Conservation (phyloP, 129 eudicot genomes). For the Artemisia tridentata region DNA sequence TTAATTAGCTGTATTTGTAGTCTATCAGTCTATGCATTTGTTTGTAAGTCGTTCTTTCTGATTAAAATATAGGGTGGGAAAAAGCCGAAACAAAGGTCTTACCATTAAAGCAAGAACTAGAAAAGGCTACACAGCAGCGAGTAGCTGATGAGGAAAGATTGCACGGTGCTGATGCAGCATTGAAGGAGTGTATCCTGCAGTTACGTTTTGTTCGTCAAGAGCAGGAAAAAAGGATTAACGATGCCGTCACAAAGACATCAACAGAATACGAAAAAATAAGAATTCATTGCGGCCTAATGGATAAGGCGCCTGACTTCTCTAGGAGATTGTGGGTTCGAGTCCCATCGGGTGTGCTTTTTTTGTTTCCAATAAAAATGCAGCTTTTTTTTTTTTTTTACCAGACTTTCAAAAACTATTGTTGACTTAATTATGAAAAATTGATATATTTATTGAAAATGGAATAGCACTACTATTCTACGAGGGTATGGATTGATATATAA, state of each 20-base stretch:
- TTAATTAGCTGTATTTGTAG: neutral
- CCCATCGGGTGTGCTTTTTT: too few relatives aligned
- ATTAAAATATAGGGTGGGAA: slow-evolving; percentile 59
- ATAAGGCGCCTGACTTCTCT: too few relatives aligned
- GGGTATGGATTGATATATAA: too few relatives aligned
- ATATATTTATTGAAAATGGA: too few relatives aligned
- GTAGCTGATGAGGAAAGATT: slow-evolving; percentile 60
- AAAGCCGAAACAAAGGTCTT: slow-evolving; percentile 67
- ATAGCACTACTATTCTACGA: too few relatives aligned
- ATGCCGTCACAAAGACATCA: slow-evolving; percentile 57
- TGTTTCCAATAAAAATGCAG: too few relatives aligned
- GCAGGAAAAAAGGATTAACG: slow-evolving; percentile 70
- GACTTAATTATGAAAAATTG: too few relatives aligned
- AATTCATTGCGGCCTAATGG: too few relatives aligned
- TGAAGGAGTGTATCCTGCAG: slow-evolving; percentile 86
- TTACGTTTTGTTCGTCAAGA: slow-evolving; percentile 81
- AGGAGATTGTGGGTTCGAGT: too few relatives aligned
- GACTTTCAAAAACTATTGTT: too few relatives aligned
- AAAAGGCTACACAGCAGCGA: slow-evolving; percentile 56
- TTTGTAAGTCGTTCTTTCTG: neutral
- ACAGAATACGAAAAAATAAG: slow-evolving; percentile 49
- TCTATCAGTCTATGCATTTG: neutral
- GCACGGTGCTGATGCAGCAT: slow-evolving; percentile 59
- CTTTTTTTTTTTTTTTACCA: too few relatives aligned
- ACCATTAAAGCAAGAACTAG: slow-evolving; percentile 59